Evolutionary conservation across 371 early-diverging fungal genomes (phyloP).

Genomic region (Apophysomyces trapeziformis): DNA sequence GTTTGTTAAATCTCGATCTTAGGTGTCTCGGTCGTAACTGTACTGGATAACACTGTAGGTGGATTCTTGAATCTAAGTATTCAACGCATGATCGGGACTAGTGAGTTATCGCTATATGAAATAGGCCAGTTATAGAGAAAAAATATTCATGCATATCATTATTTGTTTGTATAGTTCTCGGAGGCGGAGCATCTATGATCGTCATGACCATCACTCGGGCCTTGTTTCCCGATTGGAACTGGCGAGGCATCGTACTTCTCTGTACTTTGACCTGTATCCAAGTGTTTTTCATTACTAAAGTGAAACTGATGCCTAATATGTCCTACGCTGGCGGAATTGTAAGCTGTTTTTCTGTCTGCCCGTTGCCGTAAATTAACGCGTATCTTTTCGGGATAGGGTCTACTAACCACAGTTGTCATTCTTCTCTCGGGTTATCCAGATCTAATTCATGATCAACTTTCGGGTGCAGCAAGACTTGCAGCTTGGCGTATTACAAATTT

Average conservation of each 20-base stretch:
- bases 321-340: conserved; percentile 45
- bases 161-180: conserved; percentile 18
- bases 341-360: conserved; percentile 11
- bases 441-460: conserved; percentile 32
- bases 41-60: conserved; percentile 43
- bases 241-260: conserved; percentile 30
- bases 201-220: conserved; percentile 37
- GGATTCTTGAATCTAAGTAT: conserved; percentile 36
- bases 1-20: background rate
- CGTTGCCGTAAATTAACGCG: background rate
- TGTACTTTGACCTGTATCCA: conserved; percentile 36
- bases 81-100: conserved; percentile 39
- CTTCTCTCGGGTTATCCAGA: conserved; percentile 38
- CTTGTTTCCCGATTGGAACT: conserved; percentile 36
- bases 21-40: conserved; percentile 45
- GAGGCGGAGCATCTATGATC: conserved; percentile 35
- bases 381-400: conserved; percentile 21
- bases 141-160: background rate
- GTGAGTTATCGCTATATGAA: background rate
- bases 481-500: conserved; percentile 41
- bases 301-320: conserved; percentile 36
- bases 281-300: conserved; percentile 39
- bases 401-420: conserved; percentile 38
- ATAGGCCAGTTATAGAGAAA: no score
- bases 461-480: conserved; percentile 27